Evolutionary conservation across 225 moss, liverwort and hornwort genomes (phyloP).

Genomic region (Takakia lepidozioides): DNA sequence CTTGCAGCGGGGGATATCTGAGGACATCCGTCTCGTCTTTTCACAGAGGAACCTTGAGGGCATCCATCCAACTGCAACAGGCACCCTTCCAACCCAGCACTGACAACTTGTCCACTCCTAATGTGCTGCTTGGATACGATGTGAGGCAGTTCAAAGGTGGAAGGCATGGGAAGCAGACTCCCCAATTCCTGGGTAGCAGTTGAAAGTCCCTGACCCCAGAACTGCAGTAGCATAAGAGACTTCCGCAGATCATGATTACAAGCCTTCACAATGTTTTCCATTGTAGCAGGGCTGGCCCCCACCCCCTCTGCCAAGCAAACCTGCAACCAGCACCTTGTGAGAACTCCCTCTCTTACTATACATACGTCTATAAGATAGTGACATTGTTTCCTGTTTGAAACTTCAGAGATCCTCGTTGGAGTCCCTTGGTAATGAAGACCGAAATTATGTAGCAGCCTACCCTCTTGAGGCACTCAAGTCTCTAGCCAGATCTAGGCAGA

Average conservation of each 20-base stretch:
- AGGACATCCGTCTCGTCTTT: constrained; percentile 2
- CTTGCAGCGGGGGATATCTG: neutral
- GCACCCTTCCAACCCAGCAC: constrained; percentile 33
- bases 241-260: constrained; percentile 69
- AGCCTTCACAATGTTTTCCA: constrained; percentile 54
- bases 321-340: constrained; percentile 21
- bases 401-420: neutral
- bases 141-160: neutral
- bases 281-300: constrained; percentile 35
- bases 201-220: constrained; percentile 61
- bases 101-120: neutral
- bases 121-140: constrained; percentile 9
- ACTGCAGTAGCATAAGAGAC: constrained; percentile 73
- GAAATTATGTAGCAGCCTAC: too few relatives aligned
- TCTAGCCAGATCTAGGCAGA: too few relatives aligned
- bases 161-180: neutral
- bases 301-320: constrained; percentile 72
- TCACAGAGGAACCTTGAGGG: constrained; percentile 21
- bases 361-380: too few relatives aligned
- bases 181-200: constrained; percentile 4
- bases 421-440: too few relatives aligned
- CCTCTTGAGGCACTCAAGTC: too few relatives aligned
- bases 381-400: neutral
- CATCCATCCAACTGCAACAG: constrained; percentile 56
- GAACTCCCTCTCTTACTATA: too few relatives aligned